These are phyloP conservation scores for Microcos paniculata DNA, from an alignment of 345 rosid genomes.

Conservation along the genomic window DNA sequence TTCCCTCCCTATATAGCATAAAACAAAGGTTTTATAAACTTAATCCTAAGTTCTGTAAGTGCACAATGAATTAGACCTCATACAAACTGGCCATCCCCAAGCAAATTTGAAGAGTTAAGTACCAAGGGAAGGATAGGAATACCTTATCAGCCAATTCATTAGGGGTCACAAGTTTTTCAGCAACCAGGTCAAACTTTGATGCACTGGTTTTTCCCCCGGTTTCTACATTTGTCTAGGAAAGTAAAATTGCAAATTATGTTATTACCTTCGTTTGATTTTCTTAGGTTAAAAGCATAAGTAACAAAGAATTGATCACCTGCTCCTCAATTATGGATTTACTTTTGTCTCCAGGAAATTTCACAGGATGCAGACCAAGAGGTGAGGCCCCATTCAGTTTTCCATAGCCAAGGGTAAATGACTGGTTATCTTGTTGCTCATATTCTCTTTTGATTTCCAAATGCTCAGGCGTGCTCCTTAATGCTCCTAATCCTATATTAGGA, in stretches of 20 bases:
- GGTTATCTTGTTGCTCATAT: slow-evolving; percentile 51
- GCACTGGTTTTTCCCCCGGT: slow-evolving; percentile 24
- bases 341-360: slow-evolving; percentile 36
- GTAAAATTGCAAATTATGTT: neutral
- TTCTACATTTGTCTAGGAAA: slow-evolving; percentile 34
- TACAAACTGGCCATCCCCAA: neutral
- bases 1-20: neutral
- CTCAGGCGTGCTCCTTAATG: slow-evolving; percentile 35
- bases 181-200: slow-evolving; percentile 24
- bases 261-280: neutral
- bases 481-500: slow-evolving; percentile 45
- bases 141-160: slow-evolving; percentile 41
- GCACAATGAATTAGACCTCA: neutral
- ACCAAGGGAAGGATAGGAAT: neutral
- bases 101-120: neutral
- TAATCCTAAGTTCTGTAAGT: neutral
- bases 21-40: neutral
- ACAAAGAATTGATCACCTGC: slow-evolving; percentile 44
- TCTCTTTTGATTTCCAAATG: slow-evolving; percentile 43
- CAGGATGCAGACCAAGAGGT: slow-evolving; percentile 40
- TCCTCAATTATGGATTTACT: slow-evolving; percentile 30
- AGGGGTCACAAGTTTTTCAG: slow-evolving; percentile 25
- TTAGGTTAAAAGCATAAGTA: slow-evolving; percentile 12
- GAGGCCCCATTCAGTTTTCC: slow-evolving; percentile 41
- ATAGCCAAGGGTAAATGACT: slow-evolving; percentile 33